Percentiles rank a stretch among this genome's conserved stretches.
Conservation (phyloP, 192 early-diverging fungal genomes). For the Coemansia sp. region DNA sequence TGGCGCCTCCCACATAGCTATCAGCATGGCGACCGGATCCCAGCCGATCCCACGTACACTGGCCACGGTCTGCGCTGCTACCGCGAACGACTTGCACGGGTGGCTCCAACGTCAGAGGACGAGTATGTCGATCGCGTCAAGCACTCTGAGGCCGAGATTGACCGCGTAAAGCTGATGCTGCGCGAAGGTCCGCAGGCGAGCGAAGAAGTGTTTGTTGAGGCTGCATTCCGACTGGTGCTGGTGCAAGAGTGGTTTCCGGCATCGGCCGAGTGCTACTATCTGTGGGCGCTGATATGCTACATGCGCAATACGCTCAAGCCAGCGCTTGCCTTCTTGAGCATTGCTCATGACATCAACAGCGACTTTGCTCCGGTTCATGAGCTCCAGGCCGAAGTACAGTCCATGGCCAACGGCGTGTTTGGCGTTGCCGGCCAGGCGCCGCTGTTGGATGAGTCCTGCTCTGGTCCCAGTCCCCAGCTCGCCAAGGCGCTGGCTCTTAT, state of each 20-base stretch:
- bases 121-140: slow-evolving; percentile 16
- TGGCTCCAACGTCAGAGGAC: slow-evolving; percentile 32
- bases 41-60: neutral
- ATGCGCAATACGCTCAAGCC: slow-evolving; percentile 44
- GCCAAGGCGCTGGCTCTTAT: slow-evolving; percentile 34
- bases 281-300: slow-evolving; percentile 53
- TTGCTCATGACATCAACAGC: slow-evolving; percentile 31
- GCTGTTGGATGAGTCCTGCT: slow-evolving; percentile 30
- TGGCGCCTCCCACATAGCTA: slow-evolving; percentile 17
- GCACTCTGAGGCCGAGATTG: slow-evolving; percentile 27
- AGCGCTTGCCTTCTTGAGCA: slow-evolving; percentile 31
- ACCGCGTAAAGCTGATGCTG: slow-evolving; percentile 40
- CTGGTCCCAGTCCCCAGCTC: slow-evolving; percentile 41
- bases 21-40: neutral
- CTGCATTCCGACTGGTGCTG: slow-evolving; percentile 32
- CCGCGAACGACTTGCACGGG: slow-evolving; percentile 31
- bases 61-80: slow-evolving; percentile 36
- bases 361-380: slow-evolving; percentile 39
- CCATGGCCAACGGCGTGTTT: slow-evolving; percentile 27
- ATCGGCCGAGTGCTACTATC: slow-evolving; percentile 52
- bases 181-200: slow-evolving; percentile 32
- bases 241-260: slow-evolving; percentile 51
- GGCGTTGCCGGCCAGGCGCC: slow-evolving; percentile 34
- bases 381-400: slow-evolving; percentile 30
- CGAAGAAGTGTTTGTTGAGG: slow-evolving; percentile 37